Base-by-base conservation (phyloP, 108 stramenopile species). In the Conticribra guillardii region DNA sequence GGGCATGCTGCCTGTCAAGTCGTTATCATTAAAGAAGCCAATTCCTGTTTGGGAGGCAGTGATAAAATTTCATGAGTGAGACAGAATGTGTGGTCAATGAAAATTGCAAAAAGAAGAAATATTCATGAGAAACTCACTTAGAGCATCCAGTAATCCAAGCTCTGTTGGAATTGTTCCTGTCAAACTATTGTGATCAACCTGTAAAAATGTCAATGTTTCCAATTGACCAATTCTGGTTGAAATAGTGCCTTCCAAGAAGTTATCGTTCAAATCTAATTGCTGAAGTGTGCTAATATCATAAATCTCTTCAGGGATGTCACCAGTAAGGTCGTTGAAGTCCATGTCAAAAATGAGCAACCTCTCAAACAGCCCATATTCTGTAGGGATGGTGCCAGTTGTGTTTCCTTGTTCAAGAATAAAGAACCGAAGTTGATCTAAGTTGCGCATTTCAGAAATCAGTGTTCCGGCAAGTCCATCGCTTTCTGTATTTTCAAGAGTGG, bases 381-480 rank as follows among this genome's bases (percentile, higher is more conserved):
- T 80, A 4, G 89, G 89, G 52, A 90, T 67, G 29, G 34, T 60
- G 27, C 86, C 86, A 3, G 79, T 69, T 14, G 87, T 64, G 14
- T 76, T 65, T 3, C 87, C 87, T 52, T 80, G 69, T 59, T 86
- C 85, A 37, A 91, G 62, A 5, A 73, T 33, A 11, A 90, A 58
- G 60, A 71, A 69, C 8, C 67, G 64, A 45, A 90, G 60, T 18
- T 46, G 37, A 9, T 78, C 52, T 14, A 90, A 62, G 14, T 71
- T 56, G 2, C 53, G 58, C 15, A 90, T 45, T 59, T 90, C 89
- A 1, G 52, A 47, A n/a, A 84, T 77, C 0, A 90, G 60, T 9
- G 83, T 83, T 22, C 89, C 89, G 11, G 73, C 69, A 11, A 90
- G 32, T 33, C 82, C 86, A 55, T 87, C 87, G 56, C 61, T 58